Evolutionary conservation across 495 filamentous ascomycete genomes (phyloP), one percentile per base, ranked within the genome.

Genomic region (Aspergillus bertholletiae): DNA sequence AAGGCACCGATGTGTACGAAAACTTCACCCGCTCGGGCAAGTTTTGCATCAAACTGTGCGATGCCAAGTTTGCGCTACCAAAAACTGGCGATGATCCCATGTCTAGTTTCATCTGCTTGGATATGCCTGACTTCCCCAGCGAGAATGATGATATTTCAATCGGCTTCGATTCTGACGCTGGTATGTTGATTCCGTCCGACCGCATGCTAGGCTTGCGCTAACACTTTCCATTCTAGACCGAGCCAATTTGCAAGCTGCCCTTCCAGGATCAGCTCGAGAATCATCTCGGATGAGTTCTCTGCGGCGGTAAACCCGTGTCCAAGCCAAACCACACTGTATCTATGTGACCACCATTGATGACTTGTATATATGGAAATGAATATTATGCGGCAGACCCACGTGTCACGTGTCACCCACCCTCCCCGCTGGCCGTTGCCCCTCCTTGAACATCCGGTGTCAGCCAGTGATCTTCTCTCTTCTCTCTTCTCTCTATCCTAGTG

Each of bases 101-200:
- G 22, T 80, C 82, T 48, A 77, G 80, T 21, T 96, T 92, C 71
- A 75, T 94, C 20, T 92, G 87, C 64, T 69, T 96, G 53, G 92
- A 96, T 65, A 77, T 88, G 77, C 86, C 88, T 5, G 92, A 95
- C 50, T 91, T 93, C 72, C 87, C 90, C 0, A 86, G 87, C 18
- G 90, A 95, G 71, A 89, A 95, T 67, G 92, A 96, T 70, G 92
- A 96, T 72, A 87, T 96, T 61, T 75, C 84, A 21, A 87, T 96
- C 61, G 63, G 83, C 22, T 96, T 96, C 75, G 89, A 95, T 40
- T 84, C 73, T 24, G 86, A 87, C 64, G 68, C 80, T 61, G 88
- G 91, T 96, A 76, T 69, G 88, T 81, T 49, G 13, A 11, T 34
- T 27, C 12, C 5, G 34, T 49, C 28, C 9, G n/a, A 21, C 0